These are phyloP conservation scores for Funneliformis geosporum DNA, from an alignment of 192 early-diverging fungal genomes.

Conservation along the genomic window DNA sequence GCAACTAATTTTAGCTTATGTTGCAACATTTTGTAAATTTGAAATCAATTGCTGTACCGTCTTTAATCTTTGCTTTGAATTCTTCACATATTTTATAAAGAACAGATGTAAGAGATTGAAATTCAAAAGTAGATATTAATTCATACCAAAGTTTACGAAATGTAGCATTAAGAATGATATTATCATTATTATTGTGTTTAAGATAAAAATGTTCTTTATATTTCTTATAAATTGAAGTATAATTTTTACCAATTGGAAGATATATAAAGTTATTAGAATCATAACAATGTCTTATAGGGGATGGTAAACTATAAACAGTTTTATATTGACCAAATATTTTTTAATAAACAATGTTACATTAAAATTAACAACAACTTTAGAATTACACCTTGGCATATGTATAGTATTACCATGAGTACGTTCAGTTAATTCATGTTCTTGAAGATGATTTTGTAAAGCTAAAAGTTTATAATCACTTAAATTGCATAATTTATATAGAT, in stretches of 20 bases:
- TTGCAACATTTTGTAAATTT: too few relatives aligned
- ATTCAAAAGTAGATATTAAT: not conserved
- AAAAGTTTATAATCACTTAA: too few relatives aligned
- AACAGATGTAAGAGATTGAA: not conserved
- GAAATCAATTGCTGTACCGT: too few relatives aligned
- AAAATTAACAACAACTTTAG: too few relatives aligned
- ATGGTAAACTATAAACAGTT: not conserved
- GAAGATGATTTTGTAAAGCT: too few relatives aligned
- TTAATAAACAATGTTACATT: too few relatives aligned
- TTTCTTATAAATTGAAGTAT: not conserved
- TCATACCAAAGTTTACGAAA: not conserved
- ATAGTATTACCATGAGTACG: too few relatives aligned
- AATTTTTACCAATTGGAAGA: not conserved
- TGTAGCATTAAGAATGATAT: not conserved
- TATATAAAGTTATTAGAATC: not conserved
- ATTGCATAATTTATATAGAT: too few relatives aligned
- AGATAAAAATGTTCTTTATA: not conserved
- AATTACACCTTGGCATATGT: too few relatives aligned
- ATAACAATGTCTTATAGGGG: not conserved
- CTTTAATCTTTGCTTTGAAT: slow-evolving; percentile 1
- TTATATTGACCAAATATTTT: too few relatives aligned
- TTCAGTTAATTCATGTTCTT: too few relatives aligned
- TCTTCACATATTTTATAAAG: not conserved
- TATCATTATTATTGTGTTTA: not conserved
- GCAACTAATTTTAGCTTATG: too few relatives aligned